These are phyloP conservation scores for Candida pini DNA, from an alignment of 805 yeast genomes.

Conservation along the genomic window DNA sequence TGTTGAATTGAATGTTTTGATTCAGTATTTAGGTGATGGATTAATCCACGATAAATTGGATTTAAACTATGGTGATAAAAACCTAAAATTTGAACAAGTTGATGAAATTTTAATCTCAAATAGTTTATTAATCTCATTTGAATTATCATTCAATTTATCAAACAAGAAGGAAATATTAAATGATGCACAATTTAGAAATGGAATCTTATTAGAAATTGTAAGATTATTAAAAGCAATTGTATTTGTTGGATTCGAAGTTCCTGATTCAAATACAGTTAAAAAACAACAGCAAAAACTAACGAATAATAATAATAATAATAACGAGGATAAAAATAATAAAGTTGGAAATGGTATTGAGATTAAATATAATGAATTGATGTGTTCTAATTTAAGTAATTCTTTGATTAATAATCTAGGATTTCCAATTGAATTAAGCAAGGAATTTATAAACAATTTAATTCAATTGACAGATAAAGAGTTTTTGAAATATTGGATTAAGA, in stretches of 20 bases:
- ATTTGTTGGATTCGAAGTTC: slow-evolving; percentile 28
- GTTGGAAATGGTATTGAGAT: slow-evolving; percentile 4
- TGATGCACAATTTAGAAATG: slow-evolving; percentile 74
- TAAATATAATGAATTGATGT: slow-evolving; percentile 26
- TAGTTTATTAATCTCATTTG: slow-evolving; percentile 63
- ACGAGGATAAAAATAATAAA: slow-evolving; percentile 3
- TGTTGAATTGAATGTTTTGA: slow-evolving; percentile 59
- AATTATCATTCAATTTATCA: slow-evolving; percentile 73
- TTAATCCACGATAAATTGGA: slow-evolving; percentile 58
- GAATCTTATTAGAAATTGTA: slow-evolving; percentile 66
- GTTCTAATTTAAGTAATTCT: slow-evolving; percentile 23
- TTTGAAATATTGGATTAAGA: slow-evolving; percentile 57
- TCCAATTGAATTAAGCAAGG: slow-evolving; percentile 53
- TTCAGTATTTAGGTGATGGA: slow-evolving; percentile 63
- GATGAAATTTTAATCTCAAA: slow-evolving; percentile 66
- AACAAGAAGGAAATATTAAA: slow-evolving; percentile 56
- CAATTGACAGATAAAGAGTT: slow-evolving; percentile 56
- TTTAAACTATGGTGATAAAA: slow-evolving; percentile 38
- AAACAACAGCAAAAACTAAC: no score
- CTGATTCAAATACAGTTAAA: slow-evolving; percentile 20
- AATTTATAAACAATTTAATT: slow-evolving; percentile 56
- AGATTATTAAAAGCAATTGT: slow-evolving; percentile 59
- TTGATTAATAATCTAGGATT: slow-evolving; percentile 56
- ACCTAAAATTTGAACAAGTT: slow-evolving; percentile 56
- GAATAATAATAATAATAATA: no score